Evolutionary conservation across 192 early-diverging fungal genomes (phyloP), one percentile per base, ranked within the genome.

Genomic region (Anaeromyces robustus): DNA sequence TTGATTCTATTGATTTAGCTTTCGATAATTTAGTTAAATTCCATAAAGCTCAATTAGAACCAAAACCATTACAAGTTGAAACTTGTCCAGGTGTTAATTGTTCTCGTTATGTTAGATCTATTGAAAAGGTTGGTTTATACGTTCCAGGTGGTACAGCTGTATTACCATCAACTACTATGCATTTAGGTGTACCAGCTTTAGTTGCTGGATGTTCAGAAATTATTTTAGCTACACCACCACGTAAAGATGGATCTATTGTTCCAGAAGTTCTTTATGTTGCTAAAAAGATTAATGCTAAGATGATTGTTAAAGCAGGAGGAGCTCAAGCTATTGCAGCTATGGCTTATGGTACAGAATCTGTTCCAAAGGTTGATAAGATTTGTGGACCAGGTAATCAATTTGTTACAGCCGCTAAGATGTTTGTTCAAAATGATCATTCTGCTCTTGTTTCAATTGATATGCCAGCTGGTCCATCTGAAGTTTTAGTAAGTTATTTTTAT

Each of bases 281-380:
- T 13, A 90, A 95, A 85, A 98, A 98, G 92, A 89, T 98, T 59
- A 96, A 96, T 12, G 98, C 96, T n/a, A 89, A 93, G 4, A 91
- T 93, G 79, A 92, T 99, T 79, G 87, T 99, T 68, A 87, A 92
- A 79, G 98, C 97, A 4, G 98, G 98, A 80, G 98, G 98, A 78
- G 97, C 98, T 4, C 98, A 99, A 85, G 98, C 97, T 11, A 94
- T 99, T 77, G 97, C 96, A 29, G 96, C 96, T 16, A 94, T 99
- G 94, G 97, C 97, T n/a, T 98, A 97, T 82, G 97, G 97, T 43
- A 99, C 98, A 6, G 92, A 95, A 83, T 90, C 90, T 0, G 93
- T 98, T 68, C 96, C 97, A 79, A 99, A 99, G 87, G 98, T 98
- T 14, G 98, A 99, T 86, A 99, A 99, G 92, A 99, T 99, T 85